Evolutionary conservation across 768 basidiomycete species (phyloP).

Genomic region (Amyloporia xantha): DNA sequence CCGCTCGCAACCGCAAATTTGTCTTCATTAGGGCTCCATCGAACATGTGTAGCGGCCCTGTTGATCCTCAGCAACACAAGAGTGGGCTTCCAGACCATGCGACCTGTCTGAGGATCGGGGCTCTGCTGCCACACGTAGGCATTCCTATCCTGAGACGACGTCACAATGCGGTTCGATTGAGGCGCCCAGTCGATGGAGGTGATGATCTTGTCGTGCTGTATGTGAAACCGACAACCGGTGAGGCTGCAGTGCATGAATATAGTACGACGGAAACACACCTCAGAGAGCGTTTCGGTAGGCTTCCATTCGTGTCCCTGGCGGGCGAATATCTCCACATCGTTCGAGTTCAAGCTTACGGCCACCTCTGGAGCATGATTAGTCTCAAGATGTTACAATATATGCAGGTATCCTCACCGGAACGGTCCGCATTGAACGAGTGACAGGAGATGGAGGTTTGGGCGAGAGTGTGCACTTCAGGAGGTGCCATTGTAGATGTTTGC

Average conservation of each 20-base stretch:
- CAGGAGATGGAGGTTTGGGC: constrained; percentile 83
- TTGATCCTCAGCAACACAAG: constrained; percentile 94
- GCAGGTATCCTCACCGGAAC: constrained; percentile 56
- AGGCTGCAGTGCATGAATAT: background rate
- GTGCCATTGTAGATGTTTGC: constrained; percentile 47
- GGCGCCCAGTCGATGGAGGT: constrained; percentile 99
- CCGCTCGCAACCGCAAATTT: constrained; percentile 99
- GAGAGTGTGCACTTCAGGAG: constrained; percentile 71
- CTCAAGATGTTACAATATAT: background rate
- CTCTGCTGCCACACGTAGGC: constrained; percentile 96
- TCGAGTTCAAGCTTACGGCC: constrained; percentile 85
- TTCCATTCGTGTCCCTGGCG: constrained; percentile 65
- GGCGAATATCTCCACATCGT: constrained; percentile 78
- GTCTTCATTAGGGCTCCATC: constrained; percentile 96
- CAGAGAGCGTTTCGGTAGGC: constrained; percentile 69
- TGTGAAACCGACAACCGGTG: too few relatives aligned
- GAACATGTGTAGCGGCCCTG: constrained; percentile 88
- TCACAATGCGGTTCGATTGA: constrained; percentile 93
- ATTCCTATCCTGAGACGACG: constrained; percentile 97
- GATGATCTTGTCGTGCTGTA: constrained; percentile 93
- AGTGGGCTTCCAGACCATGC: constrained; percentile 85
- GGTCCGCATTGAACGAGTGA: constrained; percentile 87
- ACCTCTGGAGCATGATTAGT: constrained; percentile 52
- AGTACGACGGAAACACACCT: constrained; percentile 45
- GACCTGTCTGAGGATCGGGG: constrained; percentile 65